Conservation (phyloP, 257 asterid genomes). For the Solanum dulcamara region DNA sequence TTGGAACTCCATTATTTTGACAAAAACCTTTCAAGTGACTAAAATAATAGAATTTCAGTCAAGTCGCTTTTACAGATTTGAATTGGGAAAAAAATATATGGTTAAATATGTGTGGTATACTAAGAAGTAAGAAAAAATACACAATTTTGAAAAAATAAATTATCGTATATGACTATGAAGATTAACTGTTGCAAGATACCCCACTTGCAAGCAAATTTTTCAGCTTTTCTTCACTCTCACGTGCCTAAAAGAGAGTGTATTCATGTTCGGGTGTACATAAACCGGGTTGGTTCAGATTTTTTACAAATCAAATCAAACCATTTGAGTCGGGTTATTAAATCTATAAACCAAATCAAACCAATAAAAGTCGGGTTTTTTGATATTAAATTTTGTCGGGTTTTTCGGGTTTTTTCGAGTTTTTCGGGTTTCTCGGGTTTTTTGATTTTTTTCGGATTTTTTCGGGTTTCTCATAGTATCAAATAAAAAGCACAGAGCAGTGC, state of each 20-base stretch:
- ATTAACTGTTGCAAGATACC: neutral
- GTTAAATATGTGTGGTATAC: neutral
- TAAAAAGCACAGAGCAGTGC: too few species aligned
- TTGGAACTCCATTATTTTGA: neutral
- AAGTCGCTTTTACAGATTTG: neutral
- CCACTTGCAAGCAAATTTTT: neutral
- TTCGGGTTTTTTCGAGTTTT: too few species aligned
- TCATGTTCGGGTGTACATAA: too few species aligned
- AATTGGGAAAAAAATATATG: neutral
- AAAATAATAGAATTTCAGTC: neutral
- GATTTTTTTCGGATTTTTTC: too few species aligned
- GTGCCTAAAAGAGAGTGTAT: neutral
- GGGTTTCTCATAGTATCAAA: too few species aligned
- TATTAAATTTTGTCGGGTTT: too few species aligned
- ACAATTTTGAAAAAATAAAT: neutral
- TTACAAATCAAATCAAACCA: too few species aligned
- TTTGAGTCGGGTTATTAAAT: too few species aligned
- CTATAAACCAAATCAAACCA: too few species aligned
- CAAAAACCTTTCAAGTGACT: neutral
- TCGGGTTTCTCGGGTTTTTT: too few species aligned
- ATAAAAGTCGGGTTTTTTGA: too few species aligned
- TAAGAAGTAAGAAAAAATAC: neutral
- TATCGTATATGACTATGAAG: neutral
- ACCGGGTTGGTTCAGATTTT: too few species aligned
- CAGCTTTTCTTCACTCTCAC: neutral